Evolutionary conservation across 2,329 filamentous ascomycete genomes (phyloP).

Genomic region (Dactylellina drechsleri): DNA sequence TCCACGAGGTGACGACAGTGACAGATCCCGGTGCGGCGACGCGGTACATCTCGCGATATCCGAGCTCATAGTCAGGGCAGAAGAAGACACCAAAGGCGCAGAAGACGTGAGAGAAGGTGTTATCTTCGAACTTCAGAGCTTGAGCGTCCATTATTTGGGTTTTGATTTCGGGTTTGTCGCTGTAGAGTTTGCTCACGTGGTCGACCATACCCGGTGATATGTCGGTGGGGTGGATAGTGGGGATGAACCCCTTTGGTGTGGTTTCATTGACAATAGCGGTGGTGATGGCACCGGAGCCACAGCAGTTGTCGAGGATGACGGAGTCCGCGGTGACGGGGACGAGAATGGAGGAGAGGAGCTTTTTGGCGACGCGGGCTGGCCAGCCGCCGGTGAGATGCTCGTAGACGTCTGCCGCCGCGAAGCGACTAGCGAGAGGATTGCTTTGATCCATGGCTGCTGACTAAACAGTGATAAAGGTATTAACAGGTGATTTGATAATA

Average conservation of each 20-base stretch:
- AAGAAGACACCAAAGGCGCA: slow-evolving; percentile 50
- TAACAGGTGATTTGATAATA: too few species aligned
- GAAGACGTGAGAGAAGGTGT: slow-evolving; percentile 46
- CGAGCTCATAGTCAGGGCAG: slow-evolving; percentile 44
- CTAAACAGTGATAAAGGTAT: too few species aligned
- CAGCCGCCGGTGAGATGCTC: slow-evolving; percentile 49
- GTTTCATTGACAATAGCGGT: slow-evolving; percentile 35
- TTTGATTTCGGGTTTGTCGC: slow-evolving; percentile 25
- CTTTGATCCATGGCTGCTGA: neutral
- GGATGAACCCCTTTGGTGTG: slow-evolving; percentile 18
- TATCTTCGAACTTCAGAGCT: slow-evolving; percentile 30
- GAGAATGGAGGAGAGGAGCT: slow-evolving; percentile 8
- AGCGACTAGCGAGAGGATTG: slow-evolving; percentile 7
- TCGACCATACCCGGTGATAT: slow-evolving; percentile 45
- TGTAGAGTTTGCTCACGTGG: slow-evolving; percentile 14
- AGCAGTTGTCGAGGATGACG: slow-evolving; percentile 47
- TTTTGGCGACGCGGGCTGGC: slow-evolving; percentile 41
- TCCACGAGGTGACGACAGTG: slow-evolving; percentile 44
- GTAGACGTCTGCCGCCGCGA: slow-evolving; percentile 38
- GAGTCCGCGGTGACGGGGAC: slow-evolving; percentile 27
- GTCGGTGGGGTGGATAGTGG: slow-evolving; percentile 37
- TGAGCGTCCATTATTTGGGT: slow-evolving; percentile 44
- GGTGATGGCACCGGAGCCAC: slow-evolving; percentile 46
- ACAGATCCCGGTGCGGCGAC: slow-evolving; percentile 44
- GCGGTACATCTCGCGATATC: slow-evolving; percentile 49